Conservation (phyloP, 2,329 filamentous ascomycete species). For the Pleurostoma richardsiae region DNA sequence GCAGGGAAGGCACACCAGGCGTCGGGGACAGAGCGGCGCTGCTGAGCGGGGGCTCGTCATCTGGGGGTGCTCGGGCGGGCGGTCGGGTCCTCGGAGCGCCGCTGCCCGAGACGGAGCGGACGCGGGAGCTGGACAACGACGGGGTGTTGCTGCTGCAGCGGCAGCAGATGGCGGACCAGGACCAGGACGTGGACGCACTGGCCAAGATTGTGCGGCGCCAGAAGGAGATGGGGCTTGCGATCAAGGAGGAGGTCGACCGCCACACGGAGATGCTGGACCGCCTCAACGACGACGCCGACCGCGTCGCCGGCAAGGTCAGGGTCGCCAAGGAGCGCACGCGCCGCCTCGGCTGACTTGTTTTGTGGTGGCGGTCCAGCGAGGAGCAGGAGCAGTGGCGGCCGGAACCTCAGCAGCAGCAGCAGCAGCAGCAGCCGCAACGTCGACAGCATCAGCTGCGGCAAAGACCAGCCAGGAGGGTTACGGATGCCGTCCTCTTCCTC, state of each 20-base stretch:
- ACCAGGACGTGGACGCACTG: slow-evolving; percentile 65
- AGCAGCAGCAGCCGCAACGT: no score
- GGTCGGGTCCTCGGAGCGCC: slow-evolving; percentile 70
- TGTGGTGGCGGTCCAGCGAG: background rate
- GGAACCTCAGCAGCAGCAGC: no score
- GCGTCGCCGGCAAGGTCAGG: slow-evolving; percentile 62
- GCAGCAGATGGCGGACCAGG: slow-evolving; percentile 70
- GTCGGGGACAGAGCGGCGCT: slow-evolving; percentile 45
- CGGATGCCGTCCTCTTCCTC: slow-evolving; percentile 9
- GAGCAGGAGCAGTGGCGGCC: no score
- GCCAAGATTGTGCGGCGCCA: slow-evolving; percentile 66
- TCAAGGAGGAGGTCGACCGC: slow-evolving; percentile 66
- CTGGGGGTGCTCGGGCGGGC: slow-evolving; percentile 23
- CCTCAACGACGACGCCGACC: slow-evolving; percentile 61
- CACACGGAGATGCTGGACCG: slow-evolving; percentile 67
- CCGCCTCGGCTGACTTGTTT: slow-evolving; percentile 43
- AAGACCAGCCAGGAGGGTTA: background rate
- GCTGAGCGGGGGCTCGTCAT: slow-evolving; percentile 29
- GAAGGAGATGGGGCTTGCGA: slow-evolving; percentile 72
- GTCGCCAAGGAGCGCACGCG: slow-evolving; percentile 69
- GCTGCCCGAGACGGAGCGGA: slow-evolving; percentile 69
- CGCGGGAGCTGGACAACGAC: slow-evolving; percentile 69
- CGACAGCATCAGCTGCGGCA: no score
- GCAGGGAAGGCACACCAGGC: slow-evolving; percentile 43
- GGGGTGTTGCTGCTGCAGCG: slow-evolving; percentile 71